Evolutionary conservation across 768 basidiomycete genomes (phyloP).

Genomic region (Podaxis sp.): DNA sequence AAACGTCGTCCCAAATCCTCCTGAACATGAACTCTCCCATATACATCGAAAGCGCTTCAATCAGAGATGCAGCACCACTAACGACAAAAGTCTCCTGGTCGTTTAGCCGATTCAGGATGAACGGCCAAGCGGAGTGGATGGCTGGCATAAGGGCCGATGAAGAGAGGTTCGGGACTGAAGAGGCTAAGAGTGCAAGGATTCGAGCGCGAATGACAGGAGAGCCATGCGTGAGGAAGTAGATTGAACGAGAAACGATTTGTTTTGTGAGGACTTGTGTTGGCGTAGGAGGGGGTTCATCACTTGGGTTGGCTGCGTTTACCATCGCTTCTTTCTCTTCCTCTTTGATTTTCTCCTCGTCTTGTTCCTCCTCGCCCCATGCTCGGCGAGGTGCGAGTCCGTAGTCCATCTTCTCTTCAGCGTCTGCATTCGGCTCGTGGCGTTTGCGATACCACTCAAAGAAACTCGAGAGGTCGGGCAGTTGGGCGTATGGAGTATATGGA

Average conservation of each 20-base stretch:
- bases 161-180: conserved; percentile 70
- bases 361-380: conserved; percentile 48
- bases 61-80: conserved; percentile 66
- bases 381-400: conserved; percentile 61
- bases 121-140: conserved; percentile 93
- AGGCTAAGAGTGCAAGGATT: conserved; percentile 72
- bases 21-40: conserved; percentile 85
- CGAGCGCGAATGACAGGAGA: conserved; percentile 85
- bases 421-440: conserved; percentile 34
- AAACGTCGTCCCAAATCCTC: conserved; percentile 88
- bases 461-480: conserved; percentile 37
- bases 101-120: conserved; percentile 78
- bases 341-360: conserved; percentile 26
- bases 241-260: conserved; percentile 83
- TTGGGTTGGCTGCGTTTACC: conserved; percentile 31
- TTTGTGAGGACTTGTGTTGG: conserved; percentile 74
- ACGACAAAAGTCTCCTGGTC: conserved; percentile 81
- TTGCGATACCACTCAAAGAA: conserved; percentile 69
- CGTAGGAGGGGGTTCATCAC: conserved; percentile 57
- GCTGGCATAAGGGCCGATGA: conserved; percentile 79
- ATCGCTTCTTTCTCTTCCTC: conserved; percentile 22
- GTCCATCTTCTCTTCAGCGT: conserved; percentile 43
- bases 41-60: conserved; percentile 69
- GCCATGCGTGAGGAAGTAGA: conserved; percentile 89
- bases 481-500: conserved; percentile 24